A percentile compares a stretch with the other conserved stretches of the same genome.
These are phyloP conservation scores for Eucalyptus albens DNA, from an alignment of 345 rosid species.

Conservation along the genomic window DNA sequence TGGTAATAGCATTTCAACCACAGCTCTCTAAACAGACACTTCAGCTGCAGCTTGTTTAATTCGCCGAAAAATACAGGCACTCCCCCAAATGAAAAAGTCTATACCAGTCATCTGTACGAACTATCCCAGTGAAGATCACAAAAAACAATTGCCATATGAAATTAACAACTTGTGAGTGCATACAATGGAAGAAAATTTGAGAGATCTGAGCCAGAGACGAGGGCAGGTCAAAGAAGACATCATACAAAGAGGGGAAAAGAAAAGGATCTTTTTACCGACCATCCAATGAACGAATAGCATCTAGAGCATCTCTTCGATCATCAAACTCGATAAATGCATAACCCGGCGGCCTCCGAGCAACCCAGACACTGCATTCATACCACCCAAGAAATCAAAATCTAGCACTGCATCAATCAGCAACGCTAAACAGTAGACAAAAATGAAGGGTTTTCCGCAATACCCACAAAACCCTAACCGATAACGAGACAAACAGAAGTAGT, in stretches of 20 bases:
- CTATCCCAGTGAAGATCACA: not conserved
- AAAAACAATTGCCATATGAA: not conserved
- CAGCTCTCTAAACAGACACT: not conserved
- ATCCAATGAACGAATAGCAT: conserved; percentile 64
- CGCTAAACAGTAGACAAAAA: not conserved
- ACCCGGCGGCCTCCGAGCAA: conserved; percentile 89
- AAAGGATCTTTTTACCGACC: conserved; percentile 20
- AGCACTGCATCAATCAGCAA: not conserved
- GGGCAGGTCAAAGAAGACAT: not conserved
- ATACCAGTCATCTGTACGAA: not conserved
- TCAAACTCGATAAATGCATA: conserved; percentile 85
- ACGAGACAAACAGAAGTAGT: not conserved
- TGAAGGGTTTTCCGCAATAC: not conserved
- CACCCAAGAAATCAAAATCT: not conserved
- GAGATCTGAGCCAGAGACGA: not conserved
- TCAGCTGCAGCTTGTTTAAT: not conserved
- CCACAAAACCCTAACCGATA: not conserved
- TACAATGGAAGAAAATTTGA: not conserved
- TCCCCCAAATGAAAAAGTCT: not conserved
- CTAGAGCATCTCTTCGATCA: conserved; percentile 70
- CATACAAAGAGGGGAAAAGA: not conserved
- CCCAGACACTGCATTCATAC: conserved; percentile 67
- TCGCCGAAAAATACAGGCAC: not conserved
- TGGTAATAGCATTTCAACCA: not conserved
- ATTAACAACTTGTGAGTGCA: not conserved